These are phyloP conservation scores for Monosporascus sp. DNA, from an alignment of 2,329 filamentous ascomycete genomes.

Conservation along the genomic window DNA sequence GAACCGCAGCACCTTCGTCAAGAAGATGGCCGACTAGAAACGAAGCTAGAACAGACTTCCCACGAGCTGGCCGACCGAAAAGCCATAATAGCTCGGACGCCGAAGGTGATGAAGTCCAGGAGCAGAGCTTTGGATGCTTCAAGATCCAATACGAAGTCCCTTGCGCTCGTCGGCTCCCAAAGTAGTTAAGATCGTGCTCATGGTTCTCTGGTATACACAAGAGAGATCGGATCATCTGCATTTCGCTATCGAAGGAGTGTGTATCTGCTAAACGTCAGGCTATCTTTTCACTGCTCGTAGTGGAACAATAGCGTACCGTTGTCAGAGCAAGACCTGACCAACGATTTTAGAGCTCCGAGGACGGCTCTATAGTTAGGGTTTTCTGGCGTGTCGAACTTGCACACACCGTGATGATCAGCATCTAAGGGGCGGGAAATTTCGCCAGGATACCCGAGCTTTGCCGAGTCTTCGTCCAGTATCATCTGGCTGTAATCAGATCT, in stretches of 20 bases:
- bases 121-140: not conserved
- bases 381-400: constrained; percentile 3
- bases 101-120: not conserved
- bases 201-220: not conserved
- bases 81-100: constrained; percentile 5
- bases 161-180: constrained; percentile 1
- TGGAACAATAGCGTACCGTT: not conserved
- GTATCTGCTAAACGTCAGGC: not conserved
- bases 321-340: not conserved
- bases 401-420: constrained; percentile 4
- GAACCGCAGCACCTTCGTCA: constrained; percentile 1
- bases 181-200: constrained; percentile 3
- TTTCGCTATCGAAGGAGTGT: not conserved
- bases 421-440: constrained; percentile 4
- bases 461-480: constrained; percentile 4
- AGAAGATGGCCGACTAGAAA: constrained; percentile 7
- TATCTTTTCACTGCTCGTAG: not conserved
- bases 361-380: constrained; percentile 5
- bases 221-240: not conserved
- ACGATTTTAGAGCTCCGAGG: constrained; percentile 2
- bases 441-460: constrained; percentile 5
- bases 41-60: constrained; percentile 8
- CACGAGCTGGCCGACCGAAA: constrained; percentile 6
- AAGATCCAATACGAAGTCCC: constrained; percentile 9
- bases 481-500: not conserved